Conservation (phyloP, 345 rosid genomes). For the Rhodamnia rubescens region DNA sequence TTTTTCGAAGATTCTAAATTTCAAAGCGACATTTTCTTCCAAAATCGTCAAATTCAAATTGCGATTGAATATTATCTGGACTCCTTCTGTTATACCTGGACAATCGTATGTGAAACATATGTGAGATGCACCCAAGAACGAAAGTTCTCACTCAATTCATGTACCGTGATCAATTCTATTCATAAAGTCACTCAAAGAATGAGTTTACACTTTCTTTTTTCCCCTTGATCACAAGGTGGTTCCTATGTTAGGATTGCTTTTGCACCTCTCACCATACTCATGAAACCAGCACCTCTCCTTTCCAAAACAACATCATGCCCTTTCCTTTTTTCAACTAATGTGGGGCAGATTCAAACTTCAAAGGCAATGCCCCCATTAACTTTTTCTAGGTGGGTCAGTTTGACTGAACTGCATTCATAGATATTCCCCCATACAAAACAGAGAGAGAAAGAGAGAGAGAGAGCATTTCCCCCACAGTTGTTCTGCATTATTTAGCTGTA, state of each 20-base stretch:
- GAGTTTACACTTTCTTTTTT: background rate
- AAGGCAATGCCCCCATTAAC: background rate
- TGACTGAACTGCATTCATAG: slow-evolving; percentile 17
- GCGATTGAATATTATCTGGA: background rate
- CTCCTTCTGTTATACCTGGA: background rate
- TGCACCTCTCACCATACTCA: background rate
- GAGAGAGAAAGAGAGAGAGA: background rate
- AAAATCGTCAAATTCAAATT: background rate
- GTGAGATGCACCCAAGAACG: background rate
- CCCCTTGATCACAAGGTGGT: background rate
- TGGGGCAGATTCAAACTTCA: background rate
- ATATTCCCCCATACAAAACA: background rate
- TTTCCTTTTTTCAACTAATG: background rate
- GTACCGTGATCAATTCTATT: background rate
- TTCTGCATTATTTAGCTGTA: slow-evolving; percentile 9
- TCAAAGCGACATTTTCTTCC: background rate
- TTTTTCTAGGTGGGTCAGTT: slow-evolving; percentile 22
- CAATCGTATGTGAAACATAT: background rate
- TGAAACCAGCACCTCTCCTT: background rate
- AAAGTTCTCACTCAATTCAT: background rate
- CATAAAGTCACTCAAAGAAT: background rate
- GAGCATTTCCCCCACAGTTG: background rate
- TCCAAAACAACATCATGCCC: background rate
- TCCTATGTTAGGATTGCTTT: background rate
- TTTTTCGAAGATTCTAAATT: background rate